Conservation (phyloP, 208 protist genomes). For the Blechomonas ayalai region DNA sequence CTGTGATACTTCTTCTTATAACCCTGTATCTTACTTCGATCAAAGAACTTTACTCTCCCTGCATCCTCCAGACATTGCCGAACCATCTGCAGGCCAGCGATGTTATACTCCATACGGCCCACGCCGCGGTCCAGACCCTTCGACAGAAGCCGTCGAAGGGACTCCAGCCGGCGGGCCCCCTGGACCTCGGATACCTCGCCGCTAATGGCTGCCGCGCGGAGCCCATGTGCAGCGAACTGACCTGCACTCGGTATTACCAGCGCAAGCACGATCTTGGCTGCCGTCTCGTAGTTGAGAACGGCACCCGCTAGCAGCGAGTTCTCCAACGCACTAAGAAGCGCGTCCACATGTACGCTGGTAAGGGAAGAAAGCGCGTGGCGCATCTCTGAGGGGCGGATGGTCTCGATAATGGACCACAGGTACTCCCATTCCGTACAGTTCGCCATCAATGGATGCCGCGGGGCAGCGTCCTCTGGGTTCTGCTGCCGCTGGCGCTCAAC, state of each 20-base stretch:
- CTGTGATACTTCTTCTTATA: conserved; percentile 79
- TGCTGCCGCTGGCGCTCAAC: conserved; percentile 69
- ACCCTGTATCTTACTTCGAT: conserved; percentile 74
- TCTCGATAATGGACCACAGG: conserved; percentile 73
- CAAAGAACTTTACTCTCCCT: conserved; percentile 71
- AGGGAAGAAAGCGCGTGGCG: conserved; percentile 72
- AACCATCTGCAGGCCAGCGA: conserved; percentile 62
- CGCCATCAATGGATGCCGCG: conserved; percentile 53
- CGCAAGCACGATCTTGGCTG: conserved; percentile 59
- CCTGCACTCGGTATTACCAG: conserved; percentile 37
- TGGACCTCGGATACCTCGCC: conserved; percentile 60
- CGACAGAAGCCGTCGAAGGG: conserved; percentile 50
- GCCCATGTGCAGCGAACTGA: background rate
- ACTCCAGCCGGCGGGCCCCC: conserved; percentile 48
- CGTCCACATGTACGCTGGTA: conserved; percentile 79
- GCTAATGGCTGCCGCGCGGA: conserved; percentile 32
- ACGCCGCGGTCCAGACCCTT: conserved; percentile 48
- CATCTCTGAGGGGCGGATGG: conserved; percentile 74
- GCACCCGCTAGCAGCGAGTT: conserved; percentile 45
- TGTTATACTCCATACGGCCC: conserved; percentile 68
- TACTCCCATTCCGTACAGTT: conserved; percentile 76
- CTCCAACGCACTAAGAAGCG: conserved; percentile 60
- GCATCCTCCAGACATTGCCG: conserved; percentile 51
- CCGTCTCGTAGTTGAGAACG: conserved; percentile 81
- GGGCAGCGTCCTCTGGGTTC: conserved; percentile 40